Percentiles rank a stretch among this genome's conserved stretches.
Evolutionary conservation across 768 basidiomycete genomes (phyloP).

Genomic region (Arthromyces matolae): DNA sequence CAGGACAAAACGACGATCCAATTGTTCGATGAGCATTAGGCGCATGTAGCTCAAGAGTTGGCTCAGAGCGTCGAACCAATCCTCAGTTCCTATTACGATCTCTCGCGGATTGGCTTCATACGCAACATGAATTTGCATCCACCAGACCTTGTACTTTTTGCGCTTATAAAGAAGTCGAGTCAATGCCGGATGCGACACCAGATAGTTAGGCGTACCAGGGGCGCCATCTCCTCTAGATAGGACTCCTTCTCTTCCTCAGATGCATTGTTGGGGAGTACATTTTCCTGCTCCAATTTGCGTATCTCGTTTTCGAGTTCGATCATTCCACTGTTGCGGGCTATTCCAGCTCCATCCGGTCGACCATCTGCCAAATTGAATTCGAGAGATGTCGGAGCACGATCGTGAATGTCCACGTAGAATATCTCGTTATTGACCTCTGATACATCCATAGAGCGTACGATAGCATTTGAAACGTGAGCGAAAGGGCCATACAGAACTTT

Average conservation of each 20-base stretch:
- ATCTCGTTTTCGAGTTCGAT: background rate
- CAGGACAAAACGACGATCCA: slow-evolving; percentile 10
- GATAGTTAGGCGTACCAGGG: background rate
- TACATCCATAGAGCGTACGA: background rate
- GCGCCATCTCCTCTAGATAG: no score
- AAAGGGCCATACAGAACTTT: no score
- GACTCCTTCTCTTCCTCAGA: background rate
- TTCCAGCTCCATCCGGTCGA: background rate
- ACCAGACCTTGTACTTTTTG: background rate
- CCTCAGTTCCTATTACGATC: background rate
- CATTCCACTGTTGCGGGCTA: no score
- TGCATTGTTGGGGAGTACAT: no score
- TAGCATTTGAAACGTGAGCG: background rate
- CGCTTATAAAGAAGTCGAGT: background rate
- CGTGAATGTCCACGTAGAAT: background rate
- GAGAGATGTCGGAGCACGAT: background rate
- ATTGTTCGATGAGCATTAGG: slow-evolving; percentile 11
- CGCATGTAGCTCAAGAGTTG: slow-evolving; percentile 10
- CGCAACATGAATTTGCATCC: background rate
- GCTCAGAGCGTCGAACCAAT: background rate
- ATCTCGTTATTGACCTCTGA: background rate
- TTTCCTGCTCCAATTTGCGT: no score
- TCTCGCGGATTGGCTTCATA: background rate
- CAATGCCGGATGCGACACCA: background rate
- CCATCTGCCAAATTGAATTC: background rate